Base-by-base conservation (phyloP, 2,329 filamentous ascomycete species). In the Phialophora tarda region DNA sequence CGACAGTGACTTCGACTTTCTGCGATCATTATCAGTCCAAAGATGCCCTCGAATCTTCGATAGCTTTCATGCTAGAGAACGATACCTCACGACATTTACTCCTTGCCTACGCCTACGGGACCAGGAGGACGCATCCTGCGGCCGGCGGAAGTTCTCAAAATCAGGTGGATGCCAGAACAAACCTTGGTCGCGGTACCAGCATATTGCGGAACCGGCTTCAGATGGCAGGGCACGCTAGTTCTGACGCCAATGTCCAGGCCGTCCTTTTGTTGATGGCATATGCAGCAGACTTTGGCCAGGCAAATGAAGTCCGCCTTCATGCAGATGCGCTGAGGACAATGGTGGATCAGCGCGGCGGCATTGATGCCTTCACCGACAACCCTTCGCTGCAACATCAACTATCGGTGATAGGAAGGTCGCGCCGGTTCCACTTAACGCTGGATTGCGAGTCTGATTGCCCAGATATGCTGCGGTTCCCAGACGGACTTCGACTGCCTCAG, bases 241-340 rank as follows among this genome's bases (percentile, higher is more conserved):
- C 67, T 24, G 69, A 72, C 54, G 59, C 70, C 28, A 70, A 69
- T 41, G 65, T 72, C 50, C 71, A 72, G 48, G 67, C 71, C 4
- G 71, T 72, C 1, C 71, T 72, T n/a, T 48, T 72, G 44, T 32
- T 72, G 23, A 47, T 72, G 28, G 69, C 64, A 8, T 72, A 71
- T 51, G 68, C 71, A 5, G 55, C 71, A n/a, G 71, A 72, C 50
- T 68, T 69, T 21, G 64, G 65, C 11, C 64, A 68, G 34, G 10
- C 12, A 4, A 58, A 51, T 32, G 71, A 72, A 38, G 64, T 68
- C 7, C 51, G 48, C 14, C 57, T 72, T 12, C 71, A 72, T 55
- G 54, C 59, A n/a, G 63, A 67, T 41, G 71, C 69, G 23, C 30
- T 72, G 17, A 59, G 61, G 26, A 68, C 69, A 6, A 72, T 72